Evolutionary conservation across 2,329 filamentous ascomycete species (phyloP).

Genomic region (Fusarium palustre): DNA sequence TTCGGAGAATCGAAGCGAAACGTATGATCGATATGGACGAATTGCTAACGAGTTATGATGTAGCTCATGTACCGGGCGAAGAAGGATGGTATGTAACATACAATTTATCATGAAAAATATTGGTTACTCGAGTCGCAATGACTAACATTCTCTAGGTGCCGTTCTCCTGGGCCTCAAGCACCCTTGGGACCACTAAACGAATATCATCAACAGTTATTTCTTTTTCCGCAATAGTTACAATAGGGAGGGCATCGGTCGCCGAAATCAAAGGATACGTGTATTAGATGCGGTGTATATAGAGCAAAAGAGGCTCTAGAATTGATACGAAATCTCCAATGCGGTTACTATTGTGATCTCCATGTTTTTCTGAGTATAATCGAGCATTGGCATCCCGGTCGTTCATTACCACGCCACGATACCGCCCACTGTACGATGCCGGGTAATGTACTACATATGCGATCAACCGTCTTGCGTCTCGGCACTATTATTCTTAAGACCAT

Average conservation of each 20-base stretch:
- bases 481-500: neutral
- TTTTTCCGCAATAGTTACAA: constrained; percentile 26
- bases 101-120: neutral
- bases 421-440: neutral
- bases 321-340: constrained; percentile 18
- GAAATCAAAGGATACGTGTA: neutral
- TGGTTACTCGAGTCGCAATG: neutral
- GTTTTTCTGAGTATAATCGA: neutral
- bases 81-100: constrained; percentile 78
- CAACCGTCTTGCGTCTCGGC: too few relatives aligned
- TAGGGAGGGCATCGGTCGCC: constrained; percentile 11
- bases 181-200: constrained; percentile 88
- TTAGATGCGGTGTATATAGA: constrained; percentile 41
- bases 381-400: constrained; percentile 68
- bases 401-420: constrained; percentile 58
- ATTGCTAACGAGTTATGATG: constrained; percentile 24
- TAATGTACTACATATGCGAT: neutral
- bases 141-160: constrained; percentile 62
- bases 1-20: neutral
- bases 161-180: constrained; percentile 93
- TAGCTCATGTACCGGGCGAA: constrained; percentile 96
- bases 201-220: constrained; percentile 26
- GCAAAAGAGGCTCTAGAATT: constrained; percentile 32
- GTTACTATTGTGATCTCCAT: neutral
- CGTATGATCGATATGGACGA: neutral